A percentile compares a stretch with the other conserved stretches of the same genome.
Conservation (phyloP, 202 grass and related monocot genomes). For the Schoenoplectus tabernaemontani region DNA sequence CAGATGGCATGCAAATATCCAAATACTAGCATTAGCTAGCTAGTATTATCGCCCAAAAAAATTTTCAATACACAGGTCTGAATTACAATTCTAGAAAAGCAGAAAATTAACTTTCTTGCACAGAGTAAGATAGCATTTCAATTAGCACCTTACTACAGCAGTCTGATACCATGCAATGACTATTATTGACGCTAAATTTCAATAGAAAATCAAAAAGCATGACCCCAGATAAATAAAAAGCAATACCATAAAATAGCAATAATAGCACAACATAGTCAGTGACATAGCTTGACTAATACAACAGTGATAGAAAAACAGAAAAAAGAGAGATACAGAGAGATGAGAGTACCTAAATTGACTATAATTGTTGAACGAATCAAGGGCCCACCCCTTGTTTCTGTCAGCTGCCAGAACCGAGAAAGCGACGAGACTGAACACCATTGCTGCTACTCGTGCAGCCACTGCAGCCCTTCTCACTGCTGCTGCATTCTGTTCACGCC, state of each 20-base stretch:
- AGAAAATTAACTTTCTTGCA: background rate
- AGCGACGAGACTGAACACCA: conserved; percentile 58
- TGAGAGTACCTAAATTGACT: conserved; percentile 55
- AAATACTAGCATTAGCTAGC: background rate
- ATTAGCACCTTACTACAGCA: too few relatives aligned
- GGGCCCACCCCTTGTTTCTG: conserved; percentile 63
- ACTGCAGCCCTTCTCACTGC: conserved; percentile 35
- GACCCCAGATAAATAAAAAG: background rate
- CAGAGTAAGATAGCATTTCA: too few relatives aligned
- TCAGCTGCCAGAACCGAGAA: conserved; percentile 72
- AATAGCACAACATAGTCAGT: background rate
- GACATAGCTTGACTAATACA: background rate
- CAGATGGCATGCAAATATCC: background rate
- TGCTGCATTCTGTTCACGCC: conserved; percentile 31
- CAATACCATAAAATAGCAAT: background rate
- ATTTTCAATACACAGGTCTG: background rate
- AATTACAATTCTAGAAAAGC: background rate
- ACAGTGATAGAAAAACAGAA: background rate
- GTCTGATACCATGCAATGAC: background rate
- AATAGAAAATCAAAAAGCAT: background rate
- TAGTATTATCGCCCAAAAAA: background rate
- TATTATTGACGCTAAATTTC: too few relatives aligned
- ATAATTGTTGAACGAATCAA: conserved; percentile 66
- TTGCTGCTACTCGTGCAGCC: conserved; percentile 34
- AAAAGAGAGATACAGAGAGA: background rate